Conservation (phyloP, 2,329 filamentous ascomycete genomes). For the Trichoderma cornu-damae region DNA sequence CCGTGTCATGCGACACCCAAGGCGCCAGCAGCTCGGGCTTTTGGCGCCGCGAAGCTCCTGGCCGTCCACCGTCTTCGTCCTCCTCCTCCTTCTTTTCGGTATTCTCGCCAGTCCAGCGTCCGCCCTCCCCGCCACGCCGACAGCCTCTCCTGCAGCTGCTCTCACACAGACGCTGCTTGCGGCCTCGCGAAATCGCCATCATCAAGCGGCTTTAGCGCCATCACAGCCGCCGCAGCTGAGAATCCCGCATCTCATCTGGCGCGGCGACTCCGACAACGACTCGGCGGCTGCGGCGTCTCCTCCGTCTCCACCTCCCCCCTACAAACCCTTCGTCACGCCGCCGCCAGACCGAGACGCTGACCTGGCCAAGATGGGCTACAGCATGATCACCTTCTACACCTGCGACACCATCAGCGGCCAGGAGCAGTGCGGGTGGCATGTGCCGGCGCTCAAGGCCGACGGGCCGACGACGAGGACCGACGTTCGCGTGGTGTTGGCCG, state of each 20-base stretch:
- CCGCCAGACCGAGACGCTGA: constrained; percentile 30
- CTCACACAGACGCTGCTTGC: background rate
- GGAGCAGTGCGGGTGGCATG: constrained; percentile 36
- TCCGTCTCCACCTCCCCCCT: constrained; percentile 20
- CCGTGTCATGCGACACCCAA: constrained; percentile 14
- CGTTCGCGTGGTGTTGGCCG: constrained; percentile 23
- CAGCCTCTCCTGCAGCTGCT: background rate
- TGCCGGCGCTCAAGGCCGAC: constrained; percentile 30
- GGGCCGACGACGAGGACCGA: constrained; percentile 22
- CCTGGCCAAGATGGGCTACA: constrained; percentile 30
- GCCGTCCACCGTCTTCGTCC: background rate
- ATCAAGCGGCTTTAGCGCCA: background rate
- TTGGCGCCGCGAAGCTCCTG: background rate
- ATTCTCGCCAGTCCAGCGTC: background rate
- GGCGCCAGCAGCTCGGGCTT: background rate
- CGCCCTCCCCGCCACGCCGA: background rate
- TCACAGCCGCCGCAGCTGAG: background rate
- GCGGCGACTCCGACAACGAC: background rate
- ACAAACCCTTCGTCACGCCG: constrained; percentile 31
- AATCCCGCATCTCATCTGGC: background rate
- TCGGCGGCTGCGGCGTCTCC: background rate
- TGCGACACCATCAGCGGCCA: constrained; percentile 30
- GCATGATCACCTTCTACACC: constrained; percentile 33
- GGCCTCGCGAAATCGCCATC: background rate
- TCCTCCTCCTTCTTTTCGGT: background rate